A percentile compares a stretch with the other conserved stretches of the same genome.
These are phyloP conservation scores for Cercospora citrullina DNA, from an alignment of 2,329 filamentous ascomycete species.

Conservation along the genomic window DNA sequence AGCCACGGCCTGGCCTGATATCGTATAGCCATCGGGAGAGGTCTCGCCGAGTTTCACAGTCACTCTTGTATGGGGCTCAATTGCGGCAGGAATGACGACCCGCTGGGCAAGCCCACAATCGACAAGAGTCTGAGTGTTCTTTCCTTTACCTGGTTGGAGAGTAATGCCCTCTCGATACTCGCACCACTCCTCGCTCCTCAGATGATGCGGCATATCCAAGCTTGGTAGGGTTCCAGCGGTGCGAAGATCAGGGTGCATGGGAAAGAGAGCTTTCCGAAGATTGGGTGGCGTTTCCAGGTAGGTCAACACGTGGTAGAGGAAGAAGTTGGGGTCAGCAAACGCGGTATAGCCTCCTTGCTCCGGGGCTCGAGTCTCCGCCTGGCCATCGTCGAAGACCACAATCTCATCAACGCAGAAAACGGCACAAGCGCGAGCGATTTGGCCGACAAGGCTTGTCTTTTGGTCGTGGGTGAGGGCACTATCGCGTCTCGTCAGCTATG, in stretches of 20 bases:
- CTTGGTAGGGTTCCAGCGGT: constrained; percentile 72
- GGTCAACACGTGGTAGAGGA: constrained; percentile 73
- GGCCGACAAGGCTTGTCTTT: constrained; percentile 70
- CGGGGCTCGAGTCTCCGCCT: constrained; percentile 37
- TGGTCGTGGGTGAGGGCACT: constrained; percentile 73
- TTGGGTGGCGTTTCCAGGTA: constrained; percentile 85
- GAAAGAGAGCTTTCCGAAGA: constrained; percentile 73
- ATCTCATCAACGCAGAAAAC: constrained; percentile 85
- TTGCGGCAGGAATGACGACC: constrained; percentile 57
- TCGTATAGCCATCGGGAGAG: constrained; percentile 26
- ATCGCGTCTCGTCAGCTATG: constrained; percentile 12
- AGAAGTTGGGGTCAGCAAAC: constrained; percentile 74
- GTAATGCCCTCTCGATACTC: constrained; percentile 78
- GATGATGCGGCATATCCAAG: constrained; percentile 82
- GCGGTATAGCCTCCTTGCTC: constrained; percentile 59
- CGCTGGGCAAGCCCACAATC: constrained; percentile 52
- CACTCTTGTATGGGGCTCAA: constrained; percentile 70
- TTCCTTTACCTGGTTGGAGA: constrained; percentile 46
- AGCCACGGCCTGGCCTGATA: constrained; percentile 50
- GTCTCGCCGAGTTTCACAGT: constrained; percentile 65
- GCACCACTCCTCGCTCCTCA: constrained; percentile 73
- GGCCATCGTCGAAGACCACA: constrained; percentile 75
- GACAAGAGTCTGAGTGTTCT: constrained; percentile 44
- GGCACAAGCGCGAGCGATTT: constrained; percentile 76
- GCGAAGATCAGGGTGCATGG: constrained; percentile 73